Base-by-base conservation (phyloP, 768 basidiomycete species). In the Boletus rubroflammeus region DNA sequence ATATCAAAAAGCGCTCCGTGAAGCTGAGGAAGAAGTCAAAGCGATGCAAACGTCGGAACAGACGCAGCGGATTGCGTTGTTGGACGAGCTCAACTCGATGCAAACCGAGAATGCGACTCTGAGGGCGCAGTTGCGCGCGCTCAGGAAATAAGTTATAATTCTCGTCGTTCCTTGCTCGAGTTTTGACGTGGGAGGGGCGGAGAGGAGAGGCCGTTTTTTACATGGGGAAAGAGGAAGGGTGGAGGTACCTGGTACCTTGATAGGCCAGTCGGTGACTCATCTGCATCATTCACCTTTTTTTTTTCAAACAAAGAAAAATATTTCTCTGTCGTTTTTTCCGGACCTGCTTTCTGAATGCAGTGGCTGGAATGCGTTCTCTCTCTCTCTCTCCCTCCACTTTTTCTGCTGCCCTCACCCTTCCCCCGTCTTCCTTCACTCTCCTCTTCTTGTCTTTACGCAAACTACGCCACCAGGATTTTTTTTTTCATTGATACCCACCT, bases 71-170 rank as follows among this genome's bases (percentile, higher is more conserved):
- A 83, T 92, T 51, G 86, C 87, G 31, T 67, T 99, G 51, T 76
- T 99, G 40, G 93, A 97, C 64, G 93, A 96, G 74, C 78, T 96
- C 62, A 93, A 91, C 67, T 76, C 80, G 48, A 79, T 87, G 72
- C 90, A 93, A 73, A 85, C 80, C 52, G 90, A 93, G 73, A 93
- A 93, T 63, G 77, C 74, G 38, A 81, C 69, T 36, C 66, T 93
- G 55, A 79, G 87, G 41, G 81, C 83, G 31, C 91, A 93, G 69
- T 62, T 93, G 60, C 78, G 90, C 48, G 78, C 78, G 23, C 68
- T 76, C 57, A 86, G 82, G 50, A 65, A 55, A 42, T 69, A 25
- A 59, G n/a, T 36, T 17, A 2, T n/a, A 4, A 19, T n/a, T 19
- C 6, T n/a, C 43, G 13, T 42, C 11, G 25, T 42, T 6, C 10